These are phyloP conservation scores for Alternaria metachromatica DNA, from an alignment of 2,329 filamentous ascomycete species.

Conservation along the genomic window DNA sequence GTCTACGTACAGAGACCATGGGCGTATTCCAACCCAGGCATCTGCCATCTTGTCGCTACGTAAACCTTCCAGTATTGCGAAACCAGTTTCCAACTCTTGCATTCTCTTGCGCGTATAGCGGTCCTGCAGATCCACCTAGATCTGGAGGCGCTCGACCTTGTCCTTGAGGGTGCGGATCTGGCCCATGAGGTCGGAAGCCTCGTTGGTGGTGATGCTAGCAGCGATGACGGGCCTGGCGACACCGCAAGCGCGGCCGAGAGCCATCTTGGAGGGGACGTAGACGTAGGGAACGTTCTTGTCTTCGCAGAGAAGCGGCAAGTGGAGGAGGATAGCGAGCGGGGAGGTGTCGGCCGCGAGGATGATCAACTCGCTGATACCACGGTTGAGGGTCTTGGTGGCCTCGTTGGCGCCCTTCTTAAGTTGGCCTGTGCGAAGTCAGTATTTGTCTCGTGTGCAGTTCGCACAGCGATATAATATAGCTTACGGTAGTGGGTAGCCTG, in stretches of 20 bases:
- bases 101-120: not conserved
- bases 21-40: constrained; percentile 25
- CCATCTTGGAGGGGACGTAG: constrained; percentile 77
- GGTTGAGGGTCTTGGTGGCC: constrained; percentile 85
- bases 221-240: constrained; percentile 88
- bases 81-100: not conserved
- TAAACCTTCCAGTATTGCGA: constrained; percentile 23
- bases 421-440: constrained; percentile 24
- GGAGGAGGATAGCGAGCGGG: constrained; percentile 74
- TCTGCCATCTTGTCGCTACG: constrained; percentile 16
- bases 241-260: constrained; percentile 75
- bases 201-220: constrained; percentile 77
- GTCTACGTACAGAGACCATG: constrained; percentile 26
- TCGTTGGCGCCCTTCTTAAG: constrained; percentile 60
- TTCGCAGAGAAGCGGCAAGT: constrained; percentile 85
- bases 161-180: constrained; percentile 91
- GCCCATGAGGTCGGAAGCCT: constrained; percentile 66
- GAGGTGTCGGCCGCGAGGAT: constrained; percentile 82
- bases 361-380: constrained; percentile 88
- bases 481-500: constrained; percentile 32
- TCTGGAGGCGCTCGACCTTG: constrained; percentile 94
- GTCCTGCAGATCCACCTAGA: constrained; percentile 58
- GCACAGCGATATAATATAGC: not conserved
- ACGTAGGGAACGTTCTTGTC: constrained; percentile 73
- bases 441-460: not conserved